A percentile compares a stretch with the other conserved stretches of the same genome.
Evolutionary conservation across 1,139 yeast species (phyloP).

Genomic region (Zygoascus sp.): DNA sequence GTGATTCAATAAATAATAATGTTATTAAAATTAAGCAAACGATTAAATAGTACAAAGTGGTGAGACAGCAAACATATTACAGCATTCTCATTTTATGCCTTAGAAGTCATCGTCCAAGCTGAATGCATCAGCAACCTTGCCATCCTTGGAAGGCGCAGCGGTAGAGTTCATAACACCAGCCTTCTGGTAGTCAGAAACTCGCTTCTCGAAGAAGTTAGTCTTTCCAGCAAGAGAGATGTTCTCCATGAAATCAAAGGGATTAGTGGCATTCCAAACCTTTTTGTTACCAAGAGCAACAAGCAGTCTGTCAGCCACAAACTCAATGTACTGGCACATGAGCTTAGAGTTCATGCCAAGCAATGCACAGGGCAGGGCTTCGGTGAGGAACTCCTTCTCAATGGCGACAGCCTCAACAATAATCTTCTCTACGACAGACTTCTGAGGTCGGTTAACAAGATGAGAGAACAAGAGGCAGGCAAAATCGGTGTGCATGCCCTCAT

Average conservation of each 20-base stretch:
- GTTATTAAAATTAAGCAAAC: background rate
- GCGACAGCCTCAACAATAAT: conserved; percentile 93
- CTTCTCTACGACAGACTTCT: conserved; percentile 66
- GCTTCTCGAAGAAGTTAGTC: conserved; percentile 97
- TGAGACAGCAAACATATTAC: background rate
- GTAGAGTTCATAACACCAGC: conserved; percentile 92
- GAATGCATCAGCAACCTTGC: conserved; percentile 44
- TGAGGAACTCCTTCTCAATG: conserved; percentile 90
- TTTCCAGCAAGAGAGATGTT: conserved; percentile 96
- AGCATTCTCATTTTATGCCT: conserved; percentile 15
- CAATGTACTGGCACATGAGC: conserved; percentile 96
- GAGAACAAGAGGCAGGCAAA: conserved; percentile 94
- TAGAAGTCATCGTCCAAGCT: conserved; percentile 45
- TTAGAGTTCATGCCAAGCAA: conserved; percentile 89
- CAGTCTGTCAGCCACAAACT: conserved; percentile 94
- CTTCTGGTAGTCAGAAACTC: conserved; percentile 97
- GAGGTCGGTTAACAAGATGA: conserved; percentile 87
- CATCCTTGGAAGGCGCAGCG: conserved; percentile 35
- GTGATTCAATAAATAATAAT: background rate
- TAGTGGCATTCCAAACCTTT: conserved; percentile 78
- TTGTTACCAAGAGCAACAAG: conserved; percentile 84
- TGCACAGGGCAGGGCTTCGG: conserved; percentile 88
- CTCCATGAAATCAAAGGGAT: conserved; percentile 99
- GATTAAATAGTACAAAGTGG: conserved; percentile 1
- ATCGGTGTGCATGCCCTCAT: conserved; percentile 97